phyloP scores from a whole-genome alignment of 345 rosid genomes.

The Conringia planisiliqua region DNA sequence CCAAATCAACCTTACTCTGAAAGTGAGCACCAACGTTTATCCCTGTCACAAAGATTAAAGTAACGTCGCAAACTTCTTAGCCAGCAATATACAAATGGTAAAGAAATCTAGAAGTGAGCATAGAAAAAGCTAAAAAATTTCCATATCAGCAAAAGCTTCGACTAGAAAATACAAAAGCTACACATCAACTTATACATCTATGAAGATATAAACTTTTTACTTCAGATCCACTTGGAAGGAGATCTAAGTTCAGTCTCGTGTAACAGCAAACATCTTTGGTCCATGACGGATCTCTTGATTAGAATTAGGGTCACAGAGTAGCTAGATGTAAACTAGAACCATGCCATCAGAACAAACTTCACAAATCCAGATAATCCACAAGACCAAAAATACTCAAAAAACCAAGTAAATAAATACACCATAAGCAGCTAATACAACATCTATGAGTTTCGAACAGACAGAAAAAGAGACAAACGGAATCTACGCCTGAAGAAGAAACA shows the following conservation, averaged over 20 bases:
- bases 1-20: constrained; percentile 1
- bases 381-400: background rate
- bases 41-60: constrained; percentile 18
- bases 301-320: background rate
- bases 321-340: background rate
- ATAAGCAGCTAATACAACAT: background rate
- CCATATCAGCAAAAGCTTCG: background rate
- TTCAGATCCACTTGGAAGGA: background rate
- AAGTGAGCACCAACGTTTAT: background rate
- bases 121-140: background rate
- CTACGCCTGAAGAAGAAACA: background rate
- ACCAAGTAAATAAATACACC: background rate
- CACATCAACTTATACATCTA: background rate
- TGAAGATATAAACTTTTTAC: background rate
- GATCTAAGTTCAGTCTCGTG: background rate
- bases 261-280: background rate
- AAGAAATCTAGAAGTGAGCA: background rate
- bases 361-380: background rate
- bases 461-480: background rate
- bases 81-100: background rate
- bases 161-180: background rate
- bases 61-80: background rate
- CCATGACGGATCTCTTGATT: background rate
- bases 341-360: background rate
- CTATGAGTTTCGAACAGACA: background rate